Base-by-base conservation (phyloP, 129 eudicot genomes). In the Chrysanthemum seticuspe region DNA sequence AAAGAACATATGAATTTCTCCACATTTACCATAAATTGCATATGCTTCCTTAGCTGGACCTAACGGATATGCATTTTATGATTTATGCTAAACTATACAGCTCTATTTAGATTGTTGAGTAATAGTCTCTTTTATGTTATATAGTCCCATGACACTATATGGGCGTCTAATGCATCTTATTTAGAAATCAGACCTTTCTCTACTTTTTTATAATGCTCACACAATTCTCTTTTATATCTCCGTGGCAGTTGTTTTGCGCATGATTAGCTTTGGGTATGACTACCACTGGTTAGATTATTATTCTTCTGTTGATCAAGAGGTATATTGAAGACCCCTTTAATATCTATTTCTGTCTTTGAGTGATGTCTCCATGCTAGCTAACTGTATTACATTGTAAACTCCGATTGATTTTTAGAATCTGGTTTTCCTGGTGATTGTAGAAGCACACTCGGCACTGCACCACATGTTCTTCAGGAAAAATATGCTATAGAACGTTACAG, bases 251-350 rank as follows among this genome's bases (percentile, higher is more conserved):
- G 85, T 89, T 70, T 70, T 94, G 80, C 97, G 99, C 65, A 90
- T 90, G 99, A 80, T 94, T 72, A 94, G 99, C 86, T 94, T 87
- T 80, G 99, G 93, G 18, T 83, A 83, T 67, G 99, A 94, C 81
- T 90, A 90, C 82, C 96, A 94, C 67, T 94, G 97, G 97, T 85
- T 84, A 68, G 76, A 81, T 76, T 74, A 78, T 40, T 65, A 62
- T 44, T 6, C 82, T 64, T 86, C 73, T 66, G 74, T 88, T 73
- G 96, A 88, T 80, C 79, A 67, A 56, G 86, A 90, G 99, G 99
- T 94, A 81, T 49, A 27, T 66, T 34, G 47, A 40, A 40, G 47
- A 40, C 2, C 47, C 10, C 10, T 40, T 6, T 40, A 40, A 6
- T 40, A 40, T 40, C 47, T 40, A 40, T 40, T 40, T 40, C 10